phyloP scores from a whole-genome alignment of 2,329 filamentous ascomycete genomes.

The Trichoderma sp. region DNA sequence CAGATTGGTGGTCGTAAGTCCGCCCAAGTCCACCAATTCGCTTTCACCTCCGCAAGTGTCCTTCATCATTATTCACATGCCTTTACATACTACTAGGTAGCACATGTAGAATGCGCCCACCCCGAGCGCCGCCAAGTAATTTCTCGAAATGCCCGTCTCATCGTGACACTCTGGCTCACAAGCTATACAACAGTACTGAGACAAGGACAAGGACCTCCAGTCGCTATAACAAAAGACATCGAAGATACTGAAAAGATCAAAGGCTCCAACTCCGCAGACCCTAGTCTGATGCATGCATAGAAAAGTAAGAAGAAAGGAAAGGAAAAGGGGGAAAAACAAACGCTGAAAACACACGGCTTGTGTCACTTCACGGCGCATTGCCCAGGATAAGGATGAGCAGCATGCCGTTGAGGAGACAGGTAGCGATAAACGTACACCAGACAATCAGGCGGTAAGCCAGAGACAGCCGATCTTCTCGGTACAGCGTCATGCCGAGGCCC shows the following conservation, averaged over 20 bases:
- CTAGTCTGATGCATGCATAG: constrained; percentile 21
- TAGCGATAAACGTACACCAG: constrained; percentile 42
- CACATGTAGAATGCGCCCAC: not conserved
- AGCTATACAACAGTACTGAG: not conserved
- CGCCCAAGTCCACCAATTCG: not conserved
- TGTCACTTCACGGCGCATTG: constrained; percentile 40
- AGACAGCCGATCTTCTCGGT: constrained; percentile 50
- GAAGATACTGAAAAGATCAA: not conserved
- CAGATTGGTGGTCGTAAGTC: too few species aligned
- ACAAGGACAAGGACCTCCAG: not conserved
- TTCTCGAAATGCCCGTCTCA: not conserved
- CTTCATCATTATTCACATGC: not conserved
- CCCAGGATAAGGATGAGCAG: constrained; percentile 47
- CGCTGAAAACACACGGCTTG: not conserved
- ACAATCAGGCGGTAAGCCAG: constrained; percentile 49
- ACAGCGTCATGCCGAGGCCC: constrained; percentile 61
- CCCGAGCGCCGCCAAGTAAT: constrained; percentile 2
- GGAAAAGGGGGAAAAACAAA: not conserved
- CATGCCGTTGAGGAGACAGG: constrained; percentile 50
- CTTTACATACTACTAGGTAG: not conserved
- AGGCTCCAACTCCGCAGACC: constrained; percentile 17
- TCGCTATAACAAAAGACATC: not conserved
- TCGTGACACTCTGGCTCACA: not conserved
- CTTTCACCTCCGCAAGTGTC: not conserved
- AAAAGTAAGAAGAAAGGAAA: not conserved